Conservation (phyloP, 2,329 filamentous ascomycete genomes). For the Aureobasidium zeae region DNA sequence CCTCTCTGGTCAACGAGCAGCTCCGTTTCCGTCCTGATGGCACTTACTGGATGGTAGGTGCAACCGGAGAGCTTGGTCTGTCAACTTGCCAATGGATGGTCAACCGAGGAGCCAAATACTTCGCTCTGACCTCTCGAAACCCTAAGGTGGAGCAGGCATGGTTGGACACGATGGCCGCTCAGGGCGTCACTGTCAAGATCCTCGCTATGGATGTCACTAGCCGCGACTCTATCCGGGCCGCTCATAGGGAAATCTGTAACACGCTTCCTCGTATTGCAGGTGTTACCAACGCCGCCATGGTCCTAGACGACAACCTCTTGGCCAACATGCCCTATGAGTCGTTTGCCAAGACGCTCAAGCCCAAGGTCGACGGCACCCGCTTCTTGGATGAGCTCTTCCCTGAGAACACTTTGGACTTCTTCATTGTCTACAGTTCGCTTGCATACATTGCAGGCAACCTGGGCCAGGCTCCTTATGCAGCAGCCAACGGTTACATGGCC, state of each 20-base stretch:
- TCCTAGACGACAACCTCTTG: conserved; percentile 41
- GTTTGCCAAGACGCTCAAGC: conserved; percentile 37
- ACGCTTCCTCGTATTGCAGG: conserved; percentile 31
- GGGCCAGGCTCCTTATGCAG: conserved; percentile 51
- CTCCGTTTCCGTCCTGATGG: conserved; percentile 18
- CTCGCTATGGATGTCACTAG: not conserved
- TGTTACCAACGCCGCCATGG: conserved; percentile 38
- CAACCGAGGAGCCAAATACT: conserved; percentile 22
- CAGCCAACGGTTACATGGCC: conserved; percentile 33
- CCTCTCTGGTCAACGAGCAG: conserved; percentile 5
- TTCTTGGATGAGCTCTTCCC: conserved; percentile 39
- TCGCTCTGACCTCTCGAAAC: conserved; percentile 27
- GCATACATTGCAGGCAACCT: conserved; percentile 49
- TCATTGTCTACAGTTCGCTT: conserved; percentile 48
- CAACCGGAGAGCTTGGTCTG: conserved; percentile 26
- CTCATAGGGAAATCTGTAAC: not conserved
- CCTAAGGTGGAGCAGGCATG: conserved; percentile 21
- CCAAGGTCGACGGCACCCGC: conserved; percentile 44
- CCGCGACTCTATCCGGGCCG: not conserved
- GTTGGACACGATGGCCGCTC: not conserved
- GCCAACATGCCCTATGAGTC: conserved; percentile 40
- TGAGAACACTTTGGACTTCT: conserved; percentile 31
- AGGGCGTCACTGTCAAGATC: conserved; percentile 5
- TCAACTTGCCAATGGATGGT: conserved; percentile 28
- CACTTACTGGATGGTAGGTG: conserved; percentile 28